Evolutionary conservation across 2,329 filamentous ascomycete species (phyloP), one percentile per base, ranked within the genome.

Genomic region (Cordyceps militaris): DNA sequence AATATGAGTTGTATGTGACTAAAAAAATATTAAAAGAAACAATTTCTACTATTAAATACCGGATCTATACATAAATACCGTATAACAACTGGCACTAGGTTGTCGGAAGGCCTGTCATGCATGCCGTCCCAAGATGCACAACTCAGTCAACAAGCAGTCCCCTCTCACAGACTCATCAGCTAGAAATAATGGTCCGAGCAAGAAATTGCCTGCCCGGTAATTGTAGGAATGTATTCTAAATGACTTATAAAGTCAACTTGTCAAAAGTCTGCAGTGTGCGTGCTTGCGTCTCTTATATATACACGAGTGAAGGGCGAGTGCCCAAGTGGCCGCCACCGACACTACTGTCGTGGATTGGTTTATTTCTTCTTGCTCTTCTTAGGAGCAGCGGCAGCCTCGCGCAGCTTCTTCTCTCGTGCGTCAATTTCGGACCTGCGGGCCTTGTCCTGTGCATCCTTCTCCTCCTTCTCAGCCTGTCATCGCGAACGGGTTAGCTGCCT

Each of bases 381-480:
- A 46, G 68, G 74, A 14, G 76, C 79, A 46, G 79, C 67, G 8
- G 79, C 80, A 8, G 76, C 76, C 67, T 78, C 78, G 28, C 81
- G 77, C 69, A 74, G 75, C 74, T 81, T 82, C 46, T 80, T 78
- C 68, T 84, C 80, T 64, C 70, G 78, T 2, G 76, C 78, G 42
- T 83, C 79, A 34, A 82, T 74, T 67, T 84, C 79, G 3, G 72
- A 69, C 65, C 69, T 75, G 63, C 76, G 76, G 10, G 69, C 69
- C 63, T 74, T 75, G 58, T 83, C 79, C 58, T 74, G 72, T 14
- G 75, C 79, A 2, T 83, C 81, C 48, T 66, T 74, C 67, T 82
- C 81, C 65, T 84, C 80, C 62, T 78, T 80, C 69, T 84, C 82
- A 9, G 81, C 82, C 81, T 83, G 48, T 1, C 54, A 19, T 4